A percentile compares a stretch with the other conserved stretches of the same genome.
phyloP scores from a whole-genome alignment of 139 green algal genomes.

The Eudorina sp. region DNA sequence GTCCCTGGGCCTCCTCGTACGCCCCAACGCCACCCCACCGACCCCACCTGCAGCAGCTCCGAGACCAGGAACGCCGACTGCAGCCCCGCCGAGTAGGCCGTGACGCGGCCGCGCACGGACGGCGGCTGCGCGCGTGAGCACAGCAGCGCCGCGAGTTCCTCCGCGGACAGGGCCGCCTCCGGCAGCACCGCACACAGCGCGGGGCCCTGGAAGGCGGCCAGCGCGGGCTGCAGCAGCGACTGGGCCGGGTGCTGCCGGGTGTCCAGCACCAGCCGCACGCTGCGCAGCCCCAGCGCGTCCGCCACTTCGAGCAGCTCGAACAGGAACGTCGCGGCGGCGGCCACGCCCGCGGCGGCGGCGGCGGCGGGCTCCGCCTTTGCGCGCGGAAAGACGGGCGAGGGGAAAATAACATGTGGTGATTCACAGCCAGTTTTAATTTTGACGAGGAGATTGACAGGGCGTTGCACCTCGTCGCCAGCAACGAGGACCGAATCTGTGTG shows the following conservation, averaged over 20 bases:
- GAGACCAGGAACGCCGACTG: constrained; percentile 62
- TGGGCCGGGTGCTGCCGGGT: constrained; percentile 53
- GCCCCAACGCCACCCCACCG: no score
- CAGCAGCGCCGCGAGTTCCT: constrained; percentile 59
- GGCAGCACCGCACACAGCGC: constrained; percentile 72
- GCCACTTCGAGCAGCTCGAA: constrained; percentile 73
- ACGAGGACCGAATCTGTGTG: background rate
- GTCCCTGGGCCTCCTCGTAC: no score
- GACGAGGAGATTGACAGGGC: background rate
- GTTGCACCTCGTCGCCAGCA: background rate
- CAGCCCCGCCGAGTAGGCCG: constrained; percentile 62
- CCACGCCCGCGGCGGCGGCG: background rate
- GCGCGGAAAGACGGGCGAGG: background rate
- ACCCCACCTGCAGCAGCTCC: constrained; percentile 59
- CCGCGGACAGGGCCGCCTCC: constrained; percentile 53
- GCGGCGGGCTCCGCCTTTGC: background rate
- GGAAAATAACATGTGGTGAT: background rate
- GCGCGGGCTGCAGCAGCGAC: constrained; percentile 72
- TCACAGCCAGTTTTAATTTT: background rate
- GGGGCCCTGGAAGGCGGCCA: constrained; percentile 75
- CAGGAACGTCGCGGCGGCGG: constrained; percentile 54
- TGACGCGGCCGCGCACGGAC: constrained; percentile 20
- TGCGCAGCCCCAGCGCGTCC: constrained; percentile 56
- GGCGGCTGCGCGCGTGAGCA: background rate
- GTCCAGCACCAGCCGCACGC: constrained; percentile 70